A percentile compares a stretch with the other conserved stretches of the same genome.
phyloP scores from a whole-genome alignment of 345 rosid species.

The Populus deltoides region DNA sequence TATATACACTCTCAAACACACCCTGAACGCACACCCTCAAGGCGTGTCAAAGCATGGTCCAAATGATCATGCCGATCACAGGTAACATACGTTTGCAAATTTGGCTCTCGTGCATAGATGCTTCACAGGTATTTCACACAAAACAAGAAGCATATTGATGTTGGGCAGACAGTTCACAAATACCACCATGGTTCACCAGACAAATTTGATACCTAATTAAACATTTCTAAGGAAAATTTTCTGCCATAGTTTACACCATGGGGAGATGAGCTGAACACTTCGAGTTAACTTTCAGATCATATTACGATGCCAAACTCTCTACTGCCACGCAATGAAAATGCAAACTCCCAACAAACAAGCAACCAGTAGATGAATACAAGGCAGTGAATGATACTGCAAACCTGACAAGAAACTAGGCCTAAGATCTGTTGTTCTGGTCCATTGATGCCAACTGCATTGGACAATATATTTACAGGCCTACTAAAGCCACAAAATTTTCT shows the following conservation, averaged over 20 bases:
- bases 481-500: slow-evolving; percentile 35
- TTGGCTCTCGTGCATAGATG: not conserved
- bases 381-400: not conserved
- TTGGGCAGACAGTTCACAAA: not conserved
- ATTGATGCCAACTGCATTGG: slow-evolving; percentile 24
- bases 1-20: no score
- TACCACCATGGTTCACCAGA: not conserved
- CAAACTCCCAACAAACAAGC: not conserved
- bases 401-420: slow-evolving; percentile 12
- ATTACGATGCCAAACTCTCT: not conserved
- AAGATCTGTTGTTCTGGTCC: slow-evolving; percentile 11
- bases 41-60: not conserved
- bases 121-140: not conserved
- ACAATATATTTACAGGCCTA: slow-evolving; percentile 45
- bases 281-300: not conserved
- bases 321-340: not conserved
- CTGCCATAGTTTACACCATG: not conserved
- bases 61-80: not conserved
- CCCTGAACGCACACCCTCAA: no score
- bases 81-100: not conserved
- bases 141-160: not conserved
- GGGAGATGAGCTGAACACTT: not conserved
- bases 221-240: not conserved
- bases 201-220: not conserved
- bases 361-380: not conserved